These are phyloP conservation scores for Chondrus crispus DNA, from an alignment of 23 red algal genomes.

Conservation along the genomic window DNA sequence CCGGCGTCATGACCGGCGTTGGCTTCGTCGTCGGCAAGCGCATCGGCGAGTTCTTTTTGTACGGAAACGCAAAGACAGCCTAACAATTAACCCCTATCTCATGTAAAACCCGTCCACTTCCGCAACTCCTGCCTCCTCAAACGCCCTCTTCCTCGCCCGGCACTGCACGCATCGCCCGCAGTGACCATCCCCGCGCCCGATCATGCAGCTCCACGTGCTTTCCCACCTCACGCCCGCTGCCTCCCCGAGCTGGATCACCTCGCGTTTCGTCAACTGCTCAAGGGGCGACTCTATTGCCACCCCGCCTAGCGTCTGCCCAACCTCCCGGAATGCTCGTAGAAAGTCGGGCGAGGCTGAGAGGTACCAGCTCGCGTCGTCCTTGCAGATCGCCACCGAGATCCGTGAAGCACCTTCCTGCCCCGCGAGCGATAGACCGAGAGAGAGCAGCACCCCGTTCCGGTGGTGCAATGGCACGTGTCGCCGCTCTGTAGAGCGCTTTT, in stretches of 20 bases:
- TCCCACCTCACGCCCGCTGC: not conserved
- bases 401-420: not conserved
- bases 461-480: not conserved
- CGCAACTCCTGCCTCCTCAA: not conserved
- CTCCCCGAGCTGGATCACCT: not conserved
- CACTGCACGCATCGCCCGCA: conserved; percentile 11
- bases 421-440: not conserved
- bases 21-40: conserved; percentile 73
- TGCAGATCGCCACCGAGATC: not conserved
- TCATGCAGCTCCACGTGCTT: conserved; percentile 8
- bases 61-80: conserved; percentile 12
- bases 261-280: not conserved
- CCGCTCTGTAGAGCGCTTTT: not conserved
- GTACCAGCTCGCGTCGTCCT: not conserved
- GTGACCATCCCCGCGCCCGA: not conserved
- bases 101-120: not conserved
- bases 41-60: conserved; percentile 59
- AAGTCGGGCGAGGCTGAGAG: not conserved
- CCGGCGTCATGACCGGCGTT: conserved; percentile 70
- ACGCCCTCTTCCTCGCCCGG: not conserved
- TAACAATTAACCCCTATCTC: not conserved
- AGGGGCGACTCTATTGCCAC: not conserved
- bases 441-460: not conserved
- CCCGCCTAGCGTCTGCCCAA: not conserved
- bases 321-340: not conserved